Evolutionary conservation across 2,329 filamentous ascomycete genomes (phyloP), one percentile per base, ranked within the genome.

Genomic region (Pezicula radicicola): DNA sequence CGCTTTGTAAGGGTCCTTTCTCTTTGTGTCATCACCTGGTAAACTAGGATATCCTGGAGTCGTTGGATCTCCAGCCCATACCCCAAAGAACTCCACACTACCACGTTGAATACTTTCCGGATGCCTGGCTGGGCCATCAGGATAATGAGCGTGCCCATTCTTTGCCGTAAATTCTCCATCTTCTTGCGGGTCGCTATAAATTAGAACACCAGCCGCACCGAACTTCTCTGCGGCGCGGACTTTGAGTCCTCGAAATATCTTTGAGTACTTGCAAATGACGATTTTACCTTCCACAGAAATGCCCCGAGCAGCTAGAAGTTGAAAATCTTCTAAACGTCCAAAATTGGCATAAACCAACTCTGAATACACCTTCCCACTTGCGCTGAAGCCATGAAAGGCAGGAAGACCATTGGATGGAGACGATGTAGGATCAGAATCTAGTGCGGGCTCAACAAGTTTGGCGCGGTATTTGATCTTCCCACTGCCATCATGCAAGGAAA

Each of bases 21-120:
- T 84, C 30, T 89, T 87, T 15, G 77, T 87, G n/a, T 16, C 42
- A 28, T 45, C 19, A 12, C 86, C 91, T 1, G 91, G 91, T 67
- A 91, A 91, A 1, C 90, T 95, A 6, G 92, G 88, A 65, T 95
- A 96, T 12, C 92, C 92, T 8, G 91, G 91, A 0, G 92, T 97
- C 0, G 92, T 94, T 40, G 92, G 92, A 63, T 96, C 79, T 53
- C 87, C 85, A 53, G 75, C 79, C 48, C 70, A 75, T 58, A 75
- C 76, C 74, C 85, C 89, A 50, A 95, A 69, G 62, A 89, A 94
- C 68, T 91, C 83, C 5, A 86, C 83, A 64, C 89, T 94, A 54
- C 92, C 92, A 57, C 92, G 79, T 72, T 97, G 91, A 9, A 97
- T 90, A 57, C 87, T 89, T 69, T 86, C 91, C 1, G 90, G 89